Percentiles rank a stretch among this genome's conserved stretches.
phyloP scores from a whole-genome alignment of 1,284 basidiomycete genomes.

The Cryptococcus sp. region DNA sequence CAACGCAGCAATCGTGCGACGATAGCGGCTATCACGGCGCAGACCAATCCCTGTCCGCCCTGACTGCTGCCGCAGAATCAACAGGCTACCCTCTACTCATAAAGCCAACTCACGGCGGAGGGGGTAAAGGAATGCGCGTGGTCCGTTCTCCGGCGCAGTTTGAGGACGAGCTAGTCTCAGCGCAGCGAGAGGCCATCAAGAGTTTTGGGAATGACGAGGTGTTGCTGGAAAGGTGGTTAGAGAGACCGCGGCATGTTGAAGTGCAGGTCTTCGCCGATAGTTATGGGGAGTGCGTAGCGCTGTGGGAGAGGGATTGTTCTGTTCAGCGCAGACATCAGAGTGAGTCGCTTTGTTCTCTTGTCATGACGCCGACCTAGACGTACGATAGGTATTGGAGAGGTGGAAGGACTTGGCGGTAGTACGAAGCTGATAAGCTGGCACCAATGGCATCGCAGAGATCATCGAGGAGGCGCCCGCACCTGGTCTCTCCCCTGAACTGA shows the following conservation, averaged over 20 bases:
- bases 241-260: constrained; percentile 80
- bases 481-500: constrained; percentile 71
- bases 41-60: constrained; percentile 60
- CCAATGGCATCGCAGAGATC: constrained; percentile 36
- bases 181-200: constrained; percentile 82
- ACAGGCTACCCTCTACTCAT: constrained; percentile 66
- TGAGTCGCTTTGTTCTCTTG: constrained; percentile 23
- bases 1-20: too few relatives aligned
- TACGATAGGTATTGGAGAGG: background rate
- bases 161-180: constrained; percentile 73
- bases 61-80: constrained; percentile 52
- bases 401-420: background rate
- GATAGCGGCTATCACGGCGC: constrained; percentile 58
- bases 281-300: constrained; percentile 73
- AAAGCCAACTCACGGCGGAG: constrained; percentile 72
- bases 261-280: constrained; percentile 87
- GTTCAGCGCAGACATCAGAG: constrained; percentile 91
- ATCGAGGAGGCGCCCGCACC: constrained; percentile 80
- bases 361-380: background rate
- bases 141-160: constrained; percentile 59
- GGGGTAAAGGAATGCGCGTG: constrained; percentile 71
- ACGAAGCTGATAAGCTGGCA: background rate
- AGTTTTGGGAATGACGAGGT: constrained; percentile 84
- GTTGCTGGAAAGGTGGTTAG: constrained; percentile 82
- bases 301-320: constrained; percentile 93